phyloP scores from a whole-genome alignment of 768 basidiomycete genomes.

The Leccinum incarnatum region DNA sequence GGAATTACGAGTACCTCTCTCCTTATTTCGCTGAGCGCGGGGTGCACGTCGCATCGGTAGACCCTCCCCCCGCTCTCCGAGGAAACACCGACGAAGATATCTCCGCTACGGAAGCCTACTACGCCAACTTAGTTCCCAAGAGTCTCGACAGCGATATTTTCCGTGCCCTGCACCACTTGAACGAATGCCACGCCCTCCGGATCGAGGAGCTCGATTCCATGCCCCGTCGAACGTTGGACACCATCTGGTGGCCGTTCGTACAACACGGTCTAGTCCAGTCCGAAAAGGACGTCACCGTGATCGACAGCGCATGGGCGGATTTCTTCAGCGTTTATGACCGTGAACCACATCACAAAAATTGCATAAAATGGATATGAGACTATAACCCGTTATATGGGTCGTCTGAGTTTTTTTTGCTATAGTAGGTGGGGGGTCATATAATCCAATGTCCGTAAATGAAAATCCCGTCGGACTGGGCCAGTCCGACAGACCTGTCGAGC shows the following conservation, averaged over 20 bases:
- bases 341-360: slow-evolving; percentile 5
- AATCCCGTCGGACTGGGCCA: too few species aligned
- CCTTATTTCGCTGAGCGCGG: slow-evolving; percentile 78
- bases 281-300: slow-evolving; percentile 77
- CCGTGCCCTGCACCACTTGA: slow-evolving; percentile 54
- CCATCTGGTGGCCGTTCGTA: slow-evolving; percentile 97
- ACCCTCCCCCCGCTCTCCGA: slow-evolving; percentile 55
- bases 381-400: too few species aligned
- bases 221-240: slow-evolving; percentile 71
- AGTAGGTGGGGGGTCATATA: too few species aligned
- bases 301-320: slow-evolving; percentile 88
- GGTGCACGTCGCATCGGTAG: slow-evolving; percentile 51
- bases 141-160: slow-evolving; percentile 39
- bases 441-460: too few species aligned
- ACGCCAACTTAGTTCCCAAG: slow-evolving; percentile 45
- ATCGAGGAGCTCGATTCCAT: slow-evolving; percentile 75
- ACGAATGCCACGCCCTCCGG: slow-evolving; percentile 59
- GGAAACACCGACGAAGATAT: slow-evolving; percentile 46
- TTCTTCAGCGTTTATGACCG: slow-evolving; percentile 73
- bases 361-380: too few species aligned
- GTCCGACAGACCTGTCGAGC: too few species aligned
- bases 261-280: slow-evolving; percentile 76
- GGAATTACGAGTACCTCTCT: slow-evolving; percentile 78
- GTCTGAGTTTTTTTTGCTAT: too few species aligned
- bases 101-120: slow-evolving; percentile 66